Percentiles rank a stretch among this genome's conserved stretches.
Evolutionary conservation across 176 grass and related monocot species (phyloP).

Genomic region (Oryza officinalis): DNA sequence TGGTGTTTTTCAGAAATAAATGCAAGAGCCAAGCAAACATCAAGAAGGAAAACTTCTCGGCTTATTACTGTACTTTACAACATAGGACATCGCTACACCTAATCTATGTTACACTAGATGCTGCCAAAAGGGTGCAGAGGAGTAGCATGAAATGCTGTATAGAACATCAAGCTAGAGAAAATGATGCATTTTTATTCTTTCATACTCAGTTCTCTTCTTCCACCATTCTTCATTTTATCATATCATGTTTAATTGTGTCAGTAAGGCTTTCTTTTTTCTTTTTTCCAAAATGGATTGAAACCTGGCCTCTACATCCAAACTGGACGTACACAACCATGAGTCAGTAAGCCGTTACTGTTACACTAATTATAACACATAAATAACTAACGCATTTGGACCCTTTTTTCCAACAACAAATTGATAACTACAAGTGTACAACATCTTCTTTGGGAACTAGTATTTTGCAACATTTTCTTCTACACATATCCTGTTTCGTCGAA

Average conservation of each 20-base stretch:
- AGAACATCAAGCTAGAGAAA: not conserved
- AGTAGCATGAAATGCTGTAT: not conserved
- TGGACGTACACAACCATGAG: too few relatives aligned
- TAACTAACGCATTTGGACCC: not conserved
- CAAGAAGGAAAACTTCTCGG: not conserved
- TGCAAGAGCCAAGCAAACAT: slow-evolving; percentile 7
- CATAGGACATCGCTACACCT: not conserved
- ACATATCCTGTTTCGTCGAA: not conserved
- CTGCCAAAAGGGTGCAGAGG: not conserved
- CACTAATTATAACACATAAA: not conserved
- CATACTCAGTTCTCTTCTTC: not conserved
- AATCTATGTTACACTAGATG: not conserved
- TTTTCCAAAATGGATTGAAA: too few relatives aligned
- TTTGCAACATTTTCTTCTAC: too few relatives aligned
- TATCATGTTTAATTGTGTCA: not conserved
- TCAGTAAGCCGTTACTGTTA: too few relatives aligned
- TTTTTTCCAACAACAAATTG: too few relatives aligned
- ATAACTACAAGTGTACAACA: too few relatives aligned
- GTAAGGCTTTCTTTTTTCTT: not conserved
- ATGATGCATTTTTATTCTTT: not conserved
- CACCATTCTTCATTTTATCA: not conserved
- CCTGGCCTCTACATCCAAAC: too few relatives aligned
- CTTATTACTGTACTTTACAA: not conserved
- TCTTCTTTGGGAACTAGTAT: too few relatives aligned
- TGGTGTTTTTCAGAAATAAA: not conserved